A percentile compares a stretch with the other conserved stretches of the same genome.
These are phyloP conservation scores for Saussurea involucrata DNA, from an alignment of 129 eudicot genomes.

Conservation along the genomic window DNA sequence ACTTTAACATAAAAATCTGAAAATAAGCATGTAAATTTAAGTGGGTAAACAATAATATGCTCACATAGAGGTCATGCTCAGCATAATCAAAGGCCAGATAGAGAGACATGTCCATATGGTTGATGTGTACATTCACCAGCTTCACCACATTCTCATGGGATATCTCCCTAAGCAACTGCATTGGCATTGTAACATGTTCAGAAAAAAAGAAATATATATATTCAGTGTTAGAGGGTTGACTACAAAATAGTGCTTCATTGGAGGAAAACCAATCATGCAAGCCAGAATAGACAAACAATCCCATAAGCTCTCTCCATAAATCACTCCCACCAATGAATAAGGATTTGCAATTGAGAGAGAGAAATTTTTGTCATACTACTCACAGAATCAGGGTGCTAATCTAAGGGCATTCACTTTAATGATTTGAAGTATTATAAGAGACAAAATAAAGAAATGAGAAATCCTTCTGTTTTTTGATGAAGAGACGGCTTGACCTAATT, in stretches of 20 bases:
- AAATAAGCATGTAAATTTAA: background rate
- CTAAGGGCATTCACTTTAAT: background rate
- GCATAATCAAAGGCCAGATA: constrained; percentile 98
- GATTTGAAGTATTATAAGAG: background rate
- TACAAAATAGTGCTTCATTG: background rate
- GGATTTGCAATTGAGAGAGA: background rate
- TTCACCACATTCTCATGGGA: constrained; percentile 89
- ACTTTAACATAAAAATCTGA: background rate
- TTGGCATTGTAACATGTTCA: constrained; percentile 9
- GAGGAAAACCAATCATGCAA: background rate
- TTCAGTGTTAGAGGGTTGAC: background rate
- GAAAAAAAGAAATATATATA: background rate
- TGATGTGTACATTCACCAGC: constrained; percentile 95
- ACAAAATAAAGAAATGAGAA: background rate
- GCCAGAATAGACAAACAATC: background rate
- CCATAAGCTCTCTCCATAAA: background rate
- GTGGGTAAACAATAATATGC: background rate
- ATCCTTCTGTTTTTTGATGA: background rate
- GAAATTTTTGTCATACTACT: background rate
- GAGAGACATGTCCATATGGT: constrained; percentile 91
- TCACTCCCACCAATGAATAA: background rate
- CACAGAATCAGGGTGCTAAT: background rate
- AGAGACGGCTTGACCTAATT: background rate
- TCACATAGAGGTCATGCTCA: constrained; percentile 91
- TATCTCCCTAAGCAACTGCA: constrained; percentile 97